A percentile compares a stretch with the other conserved stretches of the same genome.
phyloP scores from a whole-genome alignment of 208 protist species.

The Crithidia sp. region DNA sequence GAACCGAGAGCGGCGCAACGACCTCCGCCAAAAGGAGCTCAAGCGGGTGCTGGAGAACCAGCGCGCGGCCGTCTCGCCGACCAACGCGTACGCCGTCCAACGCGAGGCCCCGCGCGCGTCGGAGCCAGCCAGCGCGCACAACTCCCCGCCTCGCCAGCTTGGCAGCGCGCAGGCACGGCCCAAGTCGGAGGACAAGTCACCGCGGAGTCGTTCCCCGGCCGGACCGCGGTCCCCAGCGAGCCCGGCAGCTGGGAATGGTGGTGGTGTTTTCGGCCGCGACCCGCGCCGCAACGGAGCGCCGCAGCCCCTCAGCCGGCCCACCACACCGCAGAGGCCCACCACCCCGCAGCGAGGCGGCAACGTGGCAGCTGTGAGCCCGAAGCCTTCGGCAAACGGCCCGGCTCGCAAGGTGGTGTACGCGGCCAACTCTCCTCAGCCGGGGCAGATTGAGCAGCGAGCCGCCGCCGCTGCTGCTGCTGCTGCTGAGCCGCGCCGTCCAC shows the following conservation, averaged over 20 bases:
- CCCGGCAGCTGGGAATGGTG: not conserved
- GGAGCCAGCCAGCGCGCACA: not conserved
- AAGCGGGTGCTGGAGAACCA: constrained; percentile 71
- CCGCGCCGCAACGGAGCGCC: constrained; percentile 16
- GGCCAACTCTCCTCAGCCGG: constrained; percentile 33
- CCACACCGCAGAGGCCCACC: constrained; percentile 19
- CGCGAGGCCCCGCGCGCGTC: constrained; percentile 12
- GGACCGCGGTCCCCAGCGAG: constrained; percentile 18
- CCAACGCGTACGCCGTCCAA: constrained; percentile 14
- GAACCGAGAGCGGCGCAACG: constrained; percentile 50
- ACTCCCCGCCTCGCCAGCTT: constrained; percentile 5
- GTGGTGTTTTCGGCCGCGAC: constrained; percentile 27
- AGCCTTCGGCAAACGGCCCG: constrained; percentile 1
- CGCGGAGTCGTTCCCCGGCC: constrained; percentile 10
- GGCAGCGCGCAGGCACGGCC: constrained; percentile 20
- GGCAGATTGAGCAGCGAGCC: not conserved
- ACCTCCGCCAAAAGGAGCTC: constrained; percentile 67
- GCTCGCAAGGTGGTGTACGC: constrained; percentile 28
- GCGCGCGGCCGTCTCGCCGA: constrained; percentile 35
- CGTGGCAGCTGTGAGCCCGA: constrained; percentile 4
- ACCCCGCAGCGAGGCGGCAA: constrained; percentile 12
- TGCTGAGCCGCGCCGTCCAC: constrained; percentile 8
- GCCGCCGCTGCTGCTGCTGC: not conserved
- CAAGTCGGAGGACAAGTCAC: constrained; percentile 15
- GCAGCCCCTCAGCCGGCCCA: constrained; percentile 19